Evolutionary conservation across 2,329 filamentous ascomycete genomes (phyloP), one percentile per base, ranked within the genome.

Genomic region (Curvularia eragrostidis): DNA sequence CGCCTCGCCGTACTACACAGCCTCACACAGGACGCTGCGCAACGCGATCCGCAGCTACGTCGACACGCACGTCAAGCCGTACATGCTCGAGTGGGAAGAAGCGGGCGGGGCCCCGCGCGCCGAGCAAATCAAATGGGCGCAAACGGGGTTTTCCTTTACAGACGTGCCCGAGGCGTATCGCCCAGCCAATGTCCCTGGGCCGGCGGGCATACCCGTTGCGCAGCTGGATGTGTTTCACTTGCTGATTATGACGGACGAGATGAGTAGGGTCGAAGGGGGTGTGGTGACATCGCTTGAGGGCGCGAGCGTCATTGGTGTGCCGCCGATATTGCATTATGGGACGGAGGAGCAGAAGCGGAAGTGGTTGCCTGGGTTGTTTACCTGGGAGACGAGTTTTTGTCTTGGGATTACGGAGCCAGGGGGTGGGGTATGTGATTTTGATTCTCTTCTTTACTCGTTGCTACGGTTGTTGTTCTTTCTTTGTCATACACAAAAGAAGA

Each of bases 341-440:
- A 89, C 81, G 0, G 75, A 81, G 30, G 82, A 82, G 68, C 87
- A 89, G 74, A 86, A 86, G 70, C 73, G 68, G 18, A 79, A 79
- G 42, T 90, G 85, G 81, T 75, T 89, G 10, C 85, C 85, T 0
- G 82, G 81, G 0, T 77, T 89, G 30, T 86, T 87, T 42, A 80
- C 74, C 7, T 85, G 86, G 61, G 80, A 85, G 54, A 84, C 85
- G 5, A 82, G 83, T 52, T 88, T 89, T 66, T 89, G 85, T 66
- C 75, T 89, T 10, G 87, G 85, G 1, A 85, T 89, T 57, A 89
- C 87, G 2, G 87, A 90, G 70, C 87, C 87, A 0, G 81, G 80
- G 71, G 84, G 82, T 78, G 75, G 71, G 59, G 70, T 64, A 44
- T 23, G 72, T 65, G 7, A n/a, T 6, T 10, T 24, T 28, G 24